Conservation (phyloP, 2,329 filamentous ascomycete species). For the Conoideocrella luteorostrata region DNA sequence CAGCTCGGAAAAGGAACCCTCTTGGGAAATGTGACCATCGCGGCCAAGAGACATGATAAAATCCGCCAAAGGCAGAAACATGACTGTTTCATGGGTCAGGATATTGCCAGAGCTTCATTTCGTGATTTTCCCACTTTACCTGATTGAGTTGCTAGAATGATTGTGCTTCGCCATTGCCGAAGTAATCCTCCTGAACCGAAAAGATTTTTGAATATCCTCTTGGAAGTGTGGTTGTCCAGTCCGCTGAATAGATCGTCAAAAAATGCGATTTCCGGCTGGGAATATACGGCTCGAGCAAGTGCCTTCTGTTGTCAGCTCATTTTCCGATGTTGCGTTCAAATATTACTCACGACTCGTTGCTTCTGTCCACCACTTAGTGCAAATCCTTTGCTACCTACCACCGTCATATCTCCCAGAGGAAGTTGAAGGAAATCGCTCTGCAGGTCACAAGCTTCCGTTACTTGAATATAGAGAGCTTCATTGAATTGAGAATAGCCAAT, state of each 20-base stretch:
- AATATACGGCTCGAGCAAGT: constrained; percentile 32
- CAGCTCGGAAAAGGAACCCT: constrained; percentile 24
- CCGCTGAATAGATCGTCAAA: constrained; percentile 34
- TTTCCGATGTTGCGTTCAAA: background rate
- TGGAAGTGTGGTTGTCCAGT: constrained; percentile 28
- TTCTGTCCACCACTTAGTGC: constrained; percentile 41
- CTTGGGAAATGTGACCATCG: constrained; percentile 17
- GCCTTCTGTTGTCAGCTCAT: constrained; percentile 18
- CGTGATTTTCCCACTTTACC: too few relatives aligned
- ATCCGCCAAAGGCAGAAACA: constrained; percentile 21
- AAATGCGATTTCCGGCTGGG: constrained; percentile 22
- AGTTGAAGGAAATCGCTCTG: constrained; percentile 26
- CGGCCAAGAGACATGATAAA: constrained; percentile 15
- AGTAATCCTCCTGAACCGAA: constrained; percentile 19
- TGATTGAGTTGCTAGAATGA: constrained; percentile 31
- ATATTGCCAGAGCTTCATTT: too few relatives aligned
- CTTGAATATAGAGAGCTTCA: constrained; percentile 16
- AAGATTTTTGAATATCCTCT: constrained; percentile 19
- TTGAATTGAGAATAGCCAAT: constrained; percentile 23
- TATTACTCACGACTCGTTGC: constrained; percentile 30
- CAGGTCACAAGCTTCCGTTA: constrained; percentile 25
- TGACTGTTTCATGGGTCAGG: too few relatives aligned
- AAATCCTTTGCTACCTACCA: constrained; percentile 38
- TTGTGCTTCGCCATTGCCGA: constrained; percentile 23
- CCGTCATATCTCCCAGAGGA: constrained; percentile 28